A percentile compares a stretch with the other conserved stretches of the same genome.
Conservation (phyloP, 1,139 yeast genomes). For the Taphrina sp. region DNA sequence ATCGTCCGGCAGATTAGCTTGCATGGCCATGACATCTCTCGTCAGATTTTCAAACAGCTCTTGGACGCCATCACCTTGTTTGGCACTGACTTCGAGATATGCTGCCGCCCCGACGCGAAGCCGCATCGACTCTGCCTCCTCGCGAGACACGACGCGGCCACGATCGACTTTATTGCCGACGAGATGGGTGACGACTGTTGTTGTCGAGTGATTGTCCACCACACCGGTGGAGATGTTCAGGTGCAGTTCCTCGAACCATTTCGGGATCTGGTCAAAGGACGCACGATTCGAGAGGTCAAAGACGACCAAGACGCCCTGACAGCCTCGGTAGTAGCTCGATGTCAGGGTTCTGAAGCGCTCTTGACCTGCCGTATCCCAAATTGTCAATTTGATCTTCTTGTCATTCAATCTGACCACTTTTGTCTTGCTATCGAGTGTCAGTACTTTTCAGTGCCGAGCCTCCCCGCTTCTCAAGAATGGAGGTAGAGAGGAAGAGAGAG, state of each 20-base stretch:
- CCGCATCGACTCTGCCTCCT: slow-evolving; percentile 19
- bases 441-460: no score
- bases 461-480: not conserved
- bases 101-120: slow-evolving; percentile 16
- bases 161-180: slow-evolving; percentile 31
- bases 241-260: slow-evolving; percentile 26
- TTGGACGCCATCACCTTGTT: slow-evolving; percentile 10
- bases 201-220: not conserved
- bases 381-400: slow-evolving; percentile 23
- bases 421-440: slow-evolving; percentile 17
- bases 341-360: slow-evolving; percentile 30
- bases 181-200: slow-evolving; percentile 10
- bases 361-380: slow-evolving; percentile 30
- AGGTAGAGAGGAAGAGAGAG: not conserved
- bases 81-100: slow-evolving; percentile 21
- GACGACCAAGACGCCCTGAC: slow-evolving; percentile 26
- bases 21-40: slow-evolving; percentile 8
- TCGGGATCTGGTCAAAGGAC: slow-evolving; percentile 26
- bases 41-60: slow-evolving; percentile 17
- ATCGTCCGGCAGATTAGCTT: not conserved
- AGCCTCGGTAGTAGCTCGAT: slow-evolving; percentile 26
- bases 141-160: slow-evolving; percentile 18
- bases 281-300: slow-evolving; percentile 26
- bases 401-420: slow-evolving; percentile 14
- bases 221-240: slow-evolving; percentile 5